Evolutionary conservation across 1,284 basidiomycete species (phyloP).

Genomic region (Ceratorhiza oryzae-sativae): DNA sequence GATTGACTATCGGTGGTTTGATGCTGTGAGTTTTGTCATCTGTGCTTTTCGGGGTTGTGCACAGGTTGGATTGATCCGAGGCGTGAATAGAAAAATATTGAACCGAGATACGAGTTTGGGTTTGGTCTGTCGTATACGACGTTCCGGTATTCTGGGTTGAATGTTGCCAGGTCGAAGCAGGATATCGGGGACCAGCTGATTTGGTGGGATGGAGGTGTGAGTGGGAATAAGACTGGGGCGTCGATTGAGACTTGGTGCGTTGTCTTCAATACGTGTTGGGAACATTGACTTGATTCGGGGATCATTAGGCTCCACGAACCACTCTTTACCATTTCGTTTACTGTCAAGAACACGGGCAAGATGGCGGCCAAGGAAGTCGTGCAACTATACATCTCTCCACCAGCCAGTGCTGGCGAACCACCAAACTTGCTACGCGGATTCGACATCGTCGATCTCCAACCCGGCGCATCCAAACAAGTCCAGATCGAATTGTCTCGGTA

Average conservation of each 20-base stretch:
- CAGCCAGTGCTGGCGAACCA: constrained; percentile 34
- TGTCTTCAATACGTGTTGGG: background rate
- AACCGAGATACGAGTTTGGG: constrained; percentile 61
- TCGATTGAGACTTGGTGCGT: constrained; percentile 32
- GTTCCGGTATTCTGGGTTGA: constrained; percentile 56
- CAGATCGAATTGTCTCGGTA: constrained; percentile 49
- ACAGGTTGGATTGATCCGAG: no score
- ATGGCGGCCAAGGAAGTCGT: constrained; percentile 41
- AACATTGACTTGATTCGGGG: background rate
- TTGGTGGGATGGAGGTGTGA: constrained; percentile 41
- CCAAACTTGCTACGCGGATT: constrained; percentile 52
- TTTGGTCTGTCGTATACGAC: constrained; percentile 60
- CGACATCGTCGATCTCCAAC: constrained; percentile 54
- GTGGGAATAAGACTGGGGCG: constrained; percentile 33
- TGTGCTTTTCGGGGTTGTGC: no score
- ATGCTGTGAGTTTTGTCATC: constrained; percentile 34
- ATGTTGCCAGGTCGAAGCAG: constrained; percentile 20
- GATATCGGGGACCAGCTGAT: constrained; percentile 34
- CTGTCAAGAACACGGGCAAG: constrained; percentile 42
- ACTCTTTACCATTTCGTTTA: constrained; percentile 43
- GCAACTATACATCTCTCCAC: constrained; percentile 42
- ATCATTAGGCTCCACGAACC: constrained; percentile 38
- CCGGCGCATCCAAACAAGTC: constrained; percentile 54
- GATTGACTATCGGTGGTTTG: constrained; percentile 44
- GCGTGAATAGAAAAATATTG: constrained; percentile 53